These are phyloP conservation scores for Aspergillus ochraceoroseus DNA, from an alignment of 2,329 filamentous ascomycete genomes.

Conservation along the genomic window DNA sequence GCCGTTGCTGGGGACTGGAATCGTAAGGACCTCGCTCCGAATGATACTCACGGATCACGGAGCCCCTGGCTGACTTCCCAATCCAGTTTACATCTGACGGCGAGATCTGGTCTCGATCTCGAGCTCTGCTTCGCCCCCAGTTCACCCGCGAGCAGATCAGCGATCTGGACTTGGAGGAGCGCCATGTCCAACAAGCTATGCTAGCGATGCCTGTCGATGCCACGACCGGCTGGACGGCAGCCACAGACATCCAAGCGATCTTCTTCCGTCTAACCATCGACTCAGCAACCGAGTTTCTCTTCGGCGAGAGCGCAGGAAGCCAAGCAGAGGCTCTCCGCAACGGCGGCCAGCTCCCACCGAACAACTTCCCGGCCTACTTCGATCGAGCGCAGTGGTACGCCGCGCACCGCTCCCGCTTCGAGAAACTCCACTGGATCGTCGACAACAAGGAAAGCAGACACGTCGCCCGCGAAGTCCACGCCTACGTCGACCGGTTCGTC, in stretches of 20 bases:
- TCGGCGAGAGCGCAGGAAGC: constrained; percentile 68
- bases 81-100: constrained; percentile 67
- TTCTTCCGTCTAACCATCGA: constrained; percentile 85
- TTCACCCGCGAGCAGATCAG: constrained; percentile 81
- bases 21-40: constrained; percentile 33
- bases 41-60: no score
- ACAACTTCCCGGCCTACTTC: constrained; percentile 35
- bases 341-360: constrained; percentile 37
- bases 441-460: constrained; percentile 21
- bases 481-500: constrained; percentile 24
- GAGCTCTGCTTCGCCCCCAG: constrained; percentile 78
- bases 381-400: constrained; percentile 33
- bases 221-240: constrained; percentile 45
- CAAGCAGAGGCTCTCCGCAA: constrained; percentile 34
- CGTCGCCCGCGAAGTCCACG: constrained; percentile 14
- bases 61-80: no score
- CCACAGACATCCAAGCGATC: constrained; percentile 67
- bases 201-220: constrained; percentile 56
- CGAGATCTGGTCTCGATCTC: constrained; percentile 68
- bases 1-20: constrained; percentile 42
- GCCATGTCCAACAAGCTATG: constrained; percentile 70
- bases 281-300: constrained; percentile 77
- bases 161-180: constrained; percentile 75
- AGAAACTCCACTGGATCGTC: constrained; percentile 22
- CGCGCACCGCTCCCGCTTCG: constrained; percentile 24